Base-by-base conservation (phyloP, 306 rosid genomes). In the Psophocarpus tetragonolobus region DNA sequence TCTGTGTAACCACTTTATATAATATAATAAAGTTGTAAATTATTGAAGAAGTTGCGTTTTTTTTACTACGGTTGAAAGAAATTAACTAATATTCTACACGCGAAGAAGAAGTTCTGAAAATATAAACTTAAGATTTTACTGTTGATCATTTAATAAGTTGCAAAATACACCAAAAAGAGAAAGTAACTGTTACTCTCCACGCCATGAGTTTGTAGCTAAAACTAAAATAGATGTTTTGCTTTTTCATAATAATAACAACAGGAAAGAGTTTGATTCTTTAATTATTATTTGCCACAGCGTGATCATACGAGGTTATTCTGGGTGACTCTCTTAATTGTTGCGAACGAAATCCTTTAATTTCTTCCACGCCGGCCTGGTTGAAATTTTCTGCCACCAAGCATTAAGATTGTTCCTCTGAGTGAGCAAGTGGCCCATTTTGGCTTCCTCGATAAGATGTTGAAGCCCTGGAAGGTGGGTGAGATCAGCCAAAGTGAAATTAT, bases 341-440 rank as follows among this genome's bases (percentile, higher is more conserved):
- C 53, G 39, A 74, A 32, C 83, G 53, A 90, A 54, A 2, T 73
- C 65, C 82, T 71, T 84, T 4, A 90, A 53, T 54, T 90, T 90
- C 83, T 83, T 88, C 96, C 97, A 92, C 14, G 96, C 71, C 8
- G 90, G 88, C 69, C 96, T 76, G 47, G 20, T 63, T 3, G 96
- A 90, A 35, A 92, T 90, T 2, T 79, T 33, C 5, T 84, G 54
- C 97, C 96, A 90, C 97, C 97, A 90, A 17, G 87, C 88, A 15
- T 51, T 83, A n/a, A 90, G 92, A 0, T 80, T 68, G 84, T 77
- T 80, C 80, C 92, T 90, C 65, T 87, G 36, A 5, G 73, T 75
- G 12, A 92, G 17, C 70, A 88, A 81, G 44, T 88, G 87, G 3
- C 85, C 91, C 89, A 90, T 5, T 8, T 86, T 86, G 13, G 83